Evolutionary conservation across 192 early-diverging fungal species (phyloP), one percentile per base, ranked within the genome.

Genomic region (Rhizophagus sp.): DNA sequence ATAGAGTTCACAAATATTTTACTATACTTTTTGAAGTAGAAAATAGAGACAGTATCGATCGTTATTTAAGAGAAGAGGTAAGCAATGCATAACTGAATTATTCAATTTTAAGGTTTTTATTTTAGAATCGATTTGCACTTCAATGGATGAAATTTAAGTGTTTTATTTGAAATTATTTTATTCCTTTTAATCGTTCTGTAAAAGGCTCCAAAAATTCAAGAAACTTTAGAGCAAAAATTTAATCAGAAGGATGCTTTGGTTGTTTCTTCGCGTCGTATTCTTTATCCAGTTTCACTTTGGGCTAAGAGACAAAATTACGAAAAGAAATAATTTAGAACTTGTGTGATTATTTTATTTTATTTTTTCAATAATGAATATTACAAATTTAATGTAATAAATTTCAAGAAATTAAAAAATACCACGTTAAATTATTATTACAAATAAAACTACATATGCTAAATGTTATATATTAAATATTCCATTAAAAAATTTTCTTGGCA

Each of bases 181-280:
- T 19, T 49, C 15, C n/a, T 25, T 9, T 49, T 9, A 8, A 27
- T 73, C 47, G 11, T 15, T 41, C 2, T n/a, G 39, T 57, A 13
- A 30, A n/a, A 74, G 73, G 41, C 57, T 19, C 41, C 47, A 34
- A 69, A 49, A 79, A 71, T 66, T 36, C 34, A 82, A 57, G 57
- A 79, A 81, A 30, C 47, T 25, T 24, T 64, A 33, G 10, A 41
- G 49, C 22, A n/a, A 25, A 64, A 80, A 47, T 80, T 71, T 62
- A 22, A 81, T 64, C 76, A 81, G 62, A 73, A 78, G 61, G 63
- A 61, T 11, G 19, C 69, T 62, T 62, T 68, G 25, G 9, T 74
- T 3, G 71, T 76, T 75, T 69, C 52, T 66, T 44, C 62, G 22
- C 25, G 49, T 34, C 73, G 73, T 57, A 74, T 52, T 33, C 44